Evolutionary conservation across 805 yeast genomes (phyloP).

Genomic region (Metschnikowia gruessii): DNA sequence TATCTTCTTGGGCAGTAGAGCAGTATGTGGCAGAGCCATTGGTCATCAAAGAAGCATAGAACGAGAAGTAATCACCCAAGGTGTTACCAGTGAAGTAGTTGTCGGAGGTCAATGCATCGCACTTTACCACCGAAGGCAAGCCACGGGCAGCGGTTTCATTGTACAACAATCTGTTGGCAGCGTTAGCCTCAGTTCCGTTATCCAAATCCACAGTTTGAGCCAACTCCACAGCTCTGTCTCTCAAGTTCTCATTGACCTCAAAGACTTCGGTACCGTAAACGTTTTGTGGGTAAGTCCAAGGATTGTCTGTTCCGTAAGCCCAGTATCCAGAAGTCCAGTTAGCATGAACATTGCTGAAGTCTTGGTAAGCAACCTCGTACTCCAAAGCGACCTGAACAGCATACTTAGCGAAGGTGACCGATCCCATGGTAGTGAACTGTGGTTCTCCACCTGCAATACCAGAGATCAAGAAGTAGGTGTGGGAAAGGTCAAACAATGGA

Average conservation of each 20-base stretch:
- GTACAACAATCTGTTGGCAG: constrained; percentile 47
- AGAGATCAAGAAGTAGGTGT: constrained; percentile 59
- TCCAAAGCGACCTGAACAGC: constrained; percentile 62
- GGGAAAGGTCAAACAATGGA: constrained; percentile 54
- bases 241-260: constrained; percentile 55
- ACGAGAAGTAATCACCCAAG: constrained; percentile 49
- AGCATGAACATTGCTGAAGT: constrained; percentile 26
- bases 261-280: constrained; percentile 66
- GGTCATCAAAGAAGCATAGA: constrained; percentile 48
- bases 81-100: constrained; percentile 55
- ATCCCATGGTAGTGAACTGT: constrained; percentile 51
- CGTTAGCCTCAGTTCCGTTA: constrained; percentile 46
- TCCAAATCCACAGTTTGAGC: constrained; percentile 44
- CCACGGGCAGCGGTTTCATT: constrained; percentile 48
- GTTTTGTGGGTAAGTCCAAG: constrained; percentile 49
- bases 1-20: constrained; percentile 65
- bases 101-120: constrained; percentile 63
- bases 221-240: constrained; percentile 55
- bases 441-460: constrained; percentile 71
- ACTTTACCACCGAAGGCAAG: constrained; percentile 46
- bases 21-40: constrained; percentile 60
- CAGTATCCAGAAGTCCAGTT: constrained; percentile 63
- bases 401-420: constrained; percentile 57
- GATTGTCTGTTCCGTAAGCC: constrained; percentile 50
- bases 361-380: constrained; percentile 52